These are phyloP conservation scores for Lactarius vividus DNA, from an alignment of 768 basidiomycete genomes.

Conservation along the genomic window DNA sequence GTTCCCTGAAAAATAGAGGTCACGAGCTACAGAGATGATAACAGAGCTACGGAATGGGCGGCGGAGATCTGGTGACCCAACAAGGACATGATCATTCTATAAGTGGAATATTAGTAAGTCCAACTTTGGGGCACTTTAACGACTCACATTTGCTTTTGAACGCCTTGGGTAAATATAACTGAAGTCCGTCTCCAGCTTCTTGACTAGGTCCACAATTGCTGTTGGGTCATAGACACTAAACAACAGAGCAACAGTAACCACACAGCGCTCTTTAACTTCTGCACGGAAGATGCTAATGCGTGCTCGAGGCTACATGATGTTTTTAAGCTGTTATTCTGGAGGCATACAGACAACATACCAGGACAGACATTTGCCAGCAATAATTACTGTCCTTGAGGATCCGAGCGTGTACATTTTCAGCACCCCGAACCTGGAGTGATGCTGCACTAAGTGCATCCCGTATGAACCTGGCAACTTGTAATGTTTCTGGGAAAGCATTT, in stretches of 20 bases:
- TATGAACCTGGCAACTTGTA: not conserved
- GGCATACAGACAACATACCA: not conserved
- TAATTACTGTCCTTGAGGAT: not conserved
- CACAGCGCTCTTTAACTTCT: too few relatives aligned
- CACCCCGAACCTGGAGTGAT: not conserved
- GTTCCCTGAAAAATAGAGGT: not conserved
- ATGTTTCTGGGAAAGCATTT: not conserved
- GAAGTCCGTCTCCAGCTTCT: too few relatives aligned
- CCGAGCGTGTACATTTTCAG: not conserved
- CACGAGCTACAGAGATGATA: not conserved
- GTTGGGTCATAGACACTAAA: too few relatives aligned
- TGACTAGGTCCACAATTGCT: too few relatives aligned
- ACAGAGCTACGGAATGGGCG: not conserved
- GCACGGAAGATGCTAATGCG: not conserved
- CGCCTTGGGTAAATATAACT: too few relatives aligned
- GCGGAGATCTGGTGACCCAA: not conserved
- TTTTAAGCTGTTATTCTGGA: not conserved
- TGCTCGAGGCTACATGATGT: not conserved
- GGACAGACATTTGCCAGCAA: not conserved
- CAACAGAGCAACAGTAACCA: too few relatives aligned
- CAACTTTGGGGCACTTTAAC: too few relatives aligned
- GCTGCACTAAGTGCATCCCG: not conserved
- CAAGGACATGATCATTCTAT: too few relatives aligned
- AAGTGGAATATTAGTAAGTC: too few relatives aligned
- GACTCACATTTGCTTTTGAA: not conserved